Evolutionary conservation across 2,329 filamentous ascomycete species (phyloP).

Genomic region (Hypoxylon sp.): DNA sequence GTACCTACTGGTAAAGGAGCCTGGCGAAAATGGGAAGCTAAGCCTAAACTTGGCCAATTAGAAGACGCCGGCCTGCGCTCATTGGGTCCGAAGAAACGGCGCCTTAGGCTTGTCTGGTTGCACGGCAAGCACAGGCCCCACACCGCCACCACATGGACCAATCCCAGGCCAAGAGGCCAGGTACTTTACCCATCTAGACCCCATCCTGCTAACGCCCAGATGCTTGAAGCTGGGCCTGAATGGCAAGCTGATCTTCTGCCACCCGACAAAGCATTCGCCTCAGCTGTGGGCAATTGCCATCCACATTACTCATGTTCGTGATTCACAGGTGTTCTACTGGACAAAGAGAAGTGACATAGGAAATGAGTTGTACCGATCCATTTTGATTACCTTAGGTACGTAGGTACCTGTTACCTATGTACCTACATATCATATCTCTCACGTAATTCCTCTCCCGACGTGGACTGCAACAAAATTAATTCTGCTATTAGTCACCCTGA

Average conservation of each 20-base stretch:
- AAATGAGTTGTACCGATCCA: neutral
- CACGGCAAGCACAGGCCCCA: conserved; percentile 20
- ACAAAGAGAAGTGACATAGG: neutral
- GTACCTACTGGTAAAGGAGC: conserved; percentile 11
- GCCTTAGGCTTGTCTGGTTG: conserved; percentile 32
- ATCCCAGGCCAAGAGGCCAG: neutral
- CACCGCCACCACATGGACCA: conserved; percentile 24
- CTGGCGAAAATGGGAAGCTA: conserved; percentile 22
- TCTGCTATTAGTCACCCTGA: conserved; percentile 14
- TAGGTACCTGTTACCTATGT: neutral
- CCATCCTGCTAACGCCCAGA: neutral
- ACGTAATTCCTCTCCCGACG: neutral
- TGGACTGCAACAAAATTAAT: neutral
- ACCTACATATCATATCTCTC: no score
- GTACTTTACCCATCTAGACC: neutral
- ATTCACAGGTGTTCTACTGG: conserved; percentile 1
- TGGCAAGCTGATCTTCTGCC: conserved; percentile 1
- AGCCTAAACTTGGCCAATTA: conserved; percentile 27
- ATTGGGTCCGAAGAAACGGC: conserved; percentile 37
- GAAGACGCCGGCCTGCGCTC: conserved; percentile 8
- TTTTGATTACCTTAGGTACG: neutral
- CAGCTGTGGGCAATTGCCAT: conserved; percentile 28
- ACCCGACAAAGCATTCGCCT: conserved; percentile 13
- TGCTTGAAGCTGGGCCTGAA: neutral
- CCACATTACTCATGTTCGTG: conserved; percentile 32